Percentiles rank a stretch among this genome's conserved stretches.
These are phyloP conservation scores for Torrubiella hemipterigena DNA, from an alignment of 2,329 filamentous ascomycete genomes.

Conservation along the genomic window DNA sequence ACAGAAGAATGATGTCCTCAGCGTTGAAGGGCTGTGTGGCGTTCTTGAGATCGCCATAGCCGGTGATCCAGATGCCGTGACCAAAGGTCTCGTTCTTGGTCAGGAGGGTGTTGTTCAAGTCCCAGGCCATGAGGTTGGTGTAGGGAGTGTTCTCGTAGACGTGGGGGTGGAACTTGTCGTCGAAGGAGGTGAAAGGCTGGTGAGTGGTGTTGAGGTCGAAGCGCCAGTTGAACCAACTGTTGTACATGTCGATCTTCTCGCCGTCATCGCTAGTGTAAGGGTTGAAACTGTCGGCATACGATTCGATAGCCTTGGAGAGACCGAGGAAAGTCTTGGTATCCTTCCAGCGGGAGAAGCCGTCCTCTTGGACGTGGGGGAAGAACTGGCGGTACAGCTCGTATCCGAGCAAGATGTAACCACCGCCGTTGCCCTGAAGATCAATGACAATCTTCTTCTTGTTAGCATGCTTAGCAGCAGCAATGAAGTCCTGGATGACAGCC, in stretches of 20 bases:
- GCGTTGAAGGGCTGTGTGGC: conserved; percentile 17
- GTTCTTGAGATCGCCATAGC: conserved; percentile 19
- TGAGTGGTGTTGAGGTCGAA: conserved; percentile 12
- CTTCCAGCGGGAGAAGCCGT: conserved; percentile 6
- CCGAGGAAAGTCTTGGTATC: neutral
- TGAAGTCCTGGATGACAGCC: conserved; percentile 22
- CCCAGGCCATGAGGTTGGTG: conserved; percentile 1
- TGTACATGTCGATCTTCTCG: conserved; percentile 2
- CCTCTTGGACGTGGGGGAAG: conserved; percentile 14
- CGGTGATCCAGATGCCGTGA: conserved; percentile 28
- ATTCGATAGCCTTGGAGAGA: neutral
- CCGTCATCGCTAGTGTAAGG: neutral
- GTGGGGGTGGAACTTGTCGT: conserved; percentile 3
- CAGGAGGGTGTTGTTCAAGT: conserved; percentile 13
- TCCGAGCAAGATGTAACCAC: conserved; percentile 36
- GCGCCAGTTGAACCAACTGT: neutral
- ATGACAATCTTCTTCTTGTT: conserved; percentile 50
- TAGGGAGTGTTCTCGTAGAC: conserved; percentile 2
- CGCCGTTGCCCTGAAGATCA: conserved; percentile 49
- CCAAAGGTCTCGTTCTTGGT: conserved; percentile 23
- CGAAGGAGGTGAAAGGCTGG: conserved; percentile 18
- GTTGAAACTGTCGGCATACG: neutral
- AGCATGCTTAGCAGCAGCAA: conserved; percentile 28
- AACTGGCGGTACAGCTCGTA: conserved; percentile 34
- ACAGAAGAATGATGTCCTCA: conserved; percentile 29